Evolutionary conservation across 2,329 filamentous ascomycete species (phyloP), one percentile per base, ranked within the genome.

Genomic region (Pseudogymnoascus sp.): DNA sequence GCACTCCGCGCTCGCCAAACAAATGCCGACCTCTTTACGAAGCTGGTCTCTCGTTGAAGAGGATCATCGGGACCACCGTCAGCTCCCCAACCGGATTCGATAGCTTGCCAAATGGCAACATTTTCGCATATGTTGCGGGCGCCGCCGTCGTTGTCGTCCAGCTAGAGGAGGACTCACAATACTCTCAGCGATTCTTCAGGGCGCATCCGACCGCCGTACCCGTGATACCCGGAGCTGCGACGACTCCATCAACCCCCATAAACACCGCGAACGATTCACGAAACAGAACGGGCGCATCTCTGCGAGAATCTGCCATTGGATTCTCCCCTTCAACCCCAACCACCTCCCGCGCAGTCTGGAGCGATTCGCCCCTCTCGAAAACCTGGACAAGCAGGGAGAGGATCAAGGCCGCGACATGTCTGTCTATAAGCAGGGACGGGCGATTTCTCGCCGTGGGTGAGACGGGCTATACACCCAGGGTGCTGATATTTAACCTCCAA

Each of bases 321-420:
- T 74, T 73, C 64, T 73, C 72, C 50, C 72, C 72, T 60, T 71
- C 72, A 10, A 71, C 69, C 17, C 70, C 74, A 63, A 64, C 65
- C 7, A 69, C 75, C 63, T 70, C 71, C 9, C 71, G 69, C 61
- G 64, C 73, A 7, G 84, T 86, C 67, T 83, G 82, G 79, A 75
- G 80, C 11, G 93, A 97, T 59, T 84, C 83, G 1, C 78, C 83
- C 4, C 75, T 76, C 42, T 86, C 83, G 61, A 91, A 88, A 73
- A 91, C 88, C 11, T 93, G 91, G 88, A 92, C 90, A 1, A 95
- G 91, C 63, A 86, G 91, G 67, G 95, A 97, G 75, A 86, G 92
- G 68, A 93, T 97, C 73, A 97, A 97, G 77, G 90, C 95, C 17
- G 91, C 93, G 1, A 96, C 93, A 4, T 96, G 93, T 71, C 83